A percentile compares a stretch with the other conserved stretches of the same genome.
Conservation (phyloP, 768 basidiomycete species). For the Daedalea quercina region DNA sequence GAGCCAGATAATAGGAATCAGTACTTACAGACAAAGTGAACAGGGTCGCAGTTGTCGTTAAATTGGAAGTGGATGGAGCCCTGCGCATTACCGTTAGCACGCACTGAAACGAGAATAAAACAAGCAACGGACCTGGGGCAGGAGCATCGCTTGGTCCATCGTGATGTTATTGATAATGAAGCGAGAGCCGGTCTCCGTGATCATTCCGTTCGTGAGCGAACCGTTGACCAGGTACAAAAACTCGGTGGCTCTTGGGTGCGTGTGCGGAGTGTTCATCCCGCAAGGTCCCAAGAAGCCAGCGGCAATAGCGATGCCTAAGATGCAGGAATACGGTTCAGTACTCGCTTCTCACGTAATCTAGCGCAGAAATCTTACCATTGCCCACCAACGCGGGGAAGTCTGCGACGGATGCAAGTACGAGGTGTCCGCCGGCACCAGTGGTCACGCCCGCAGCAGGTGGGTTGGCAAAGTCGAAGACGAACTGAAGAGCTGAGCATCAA, state of each 20-base stretch:
- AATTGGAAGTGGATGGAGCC: constrained; percentile 25
- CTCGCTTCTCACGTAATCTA: constrained; percentile 7
- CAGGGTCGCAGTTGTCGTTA: constrained; percentile 21
- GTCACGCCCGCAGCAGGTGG: constrained; percentile 9
- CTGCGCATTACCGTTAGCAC: constrained; percentile 5
- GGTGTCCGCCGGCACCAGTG: constrained; percentile 18
- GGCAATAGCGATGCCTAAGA: constrained; percentile 21
- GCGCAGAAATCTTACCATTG: constrained; percentile 17
- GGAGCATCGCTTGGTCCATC: constrained; percentile 17
- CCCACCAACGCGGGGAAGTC: constrained; percentile 24
- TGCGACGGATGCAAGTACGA: constrained; percentile 17
- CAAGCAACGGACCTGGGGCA: constrained; percentile 13
- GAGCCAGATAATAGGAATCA: no score
- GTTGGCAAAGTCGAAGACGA: constrained; percentile 23
- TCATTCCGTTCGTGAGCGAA: constrained; percentile 19
- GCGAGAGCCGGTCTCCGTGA: constrained; percentile 25
- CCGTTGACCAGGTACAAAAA: constrained; percentile 25
- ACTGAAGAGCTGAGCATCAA: constrained; percentile 9
- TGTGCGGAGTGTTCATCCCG: constrained; percentile 30
- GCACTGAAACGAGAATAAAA: not conserved
- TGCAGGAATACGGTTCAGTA: constrained; percentile 11
- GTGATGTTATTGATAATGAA: constrained; percentile 20
- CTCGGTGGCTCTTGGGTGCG: constrained; percentile 29
- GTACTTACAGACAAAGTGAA: constrained; percentile 17
- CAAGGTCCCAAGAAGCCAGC: constrained; percentile 24